Conservation (phyloP, 169 alveolate genomes). For the Cryptosporidium ubiquitum region DNA sequence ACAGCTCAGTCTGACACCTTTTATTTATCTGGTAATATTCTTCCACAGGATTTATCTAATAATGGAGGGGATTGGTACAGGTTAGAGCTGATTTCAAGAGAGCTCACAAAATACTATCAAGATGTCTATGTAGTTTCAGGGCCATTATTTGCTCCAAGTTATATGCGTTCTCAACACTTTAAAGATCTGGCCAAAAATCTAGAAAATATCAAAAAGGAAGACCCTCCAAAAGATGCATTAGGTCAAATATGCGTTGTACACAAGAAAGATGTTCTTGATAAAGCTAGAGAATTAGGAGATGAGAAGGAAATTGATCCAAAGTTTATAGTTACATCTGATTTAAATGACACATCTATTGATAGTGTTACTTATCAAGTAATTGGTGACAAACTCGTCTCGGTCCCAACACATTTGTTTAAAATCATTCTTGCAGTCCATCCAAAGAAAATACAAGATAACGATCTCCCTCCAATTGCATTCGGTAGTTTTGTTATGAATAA, state of each 20-base stretch:
- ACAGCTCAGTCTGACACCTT: constrained; percentile 67
- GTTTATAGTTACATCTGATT: constrained; percentile 27
- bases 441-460: neutral
- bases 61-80: constrained; percentile 77
- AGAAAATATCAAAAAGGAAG: neutral
- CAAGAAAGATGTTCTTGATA: constrained; percentile 17
- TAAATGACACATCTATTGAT: constrained; percentile 13
- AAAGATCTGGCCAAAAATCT: constrained; percentile 8
- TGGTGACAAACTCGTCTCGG: constrained; percentile 73
- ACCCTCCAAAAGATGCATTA: constrained; percentile 59
- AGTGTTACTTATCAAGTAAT: constrained; percentile 52
- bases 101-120: constrained; percentile 46
- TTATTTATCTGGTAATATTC: constrained; percentile 69
- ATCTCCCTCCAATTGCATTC: constrained; percentile 50
- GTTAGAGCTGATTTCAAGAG: constrained; percentile 48
- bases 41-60: constrained; percentile 72
- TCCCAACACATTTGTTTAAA: constrained; percentile 73
- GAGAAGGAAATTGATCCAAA: constrained; percentile 38
- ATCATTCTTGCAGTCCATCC: constrained; percentile 62
- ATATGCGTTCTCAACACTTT: constrained; percentile 44
- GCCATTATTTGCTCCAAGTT: constrained; percentile 66
- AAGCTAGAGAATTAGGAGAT: constrained; percentile 68
- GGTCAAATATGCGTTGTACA: constrained; percentile 69
- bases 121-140: constrained; percentile 77
- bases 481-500: constrained; percentile 71